Evolutionary conservation across 139 green algal species (phyloP), one percentile per base, ranked within the genome.

Genomic region (Chara braunii): DNA sequence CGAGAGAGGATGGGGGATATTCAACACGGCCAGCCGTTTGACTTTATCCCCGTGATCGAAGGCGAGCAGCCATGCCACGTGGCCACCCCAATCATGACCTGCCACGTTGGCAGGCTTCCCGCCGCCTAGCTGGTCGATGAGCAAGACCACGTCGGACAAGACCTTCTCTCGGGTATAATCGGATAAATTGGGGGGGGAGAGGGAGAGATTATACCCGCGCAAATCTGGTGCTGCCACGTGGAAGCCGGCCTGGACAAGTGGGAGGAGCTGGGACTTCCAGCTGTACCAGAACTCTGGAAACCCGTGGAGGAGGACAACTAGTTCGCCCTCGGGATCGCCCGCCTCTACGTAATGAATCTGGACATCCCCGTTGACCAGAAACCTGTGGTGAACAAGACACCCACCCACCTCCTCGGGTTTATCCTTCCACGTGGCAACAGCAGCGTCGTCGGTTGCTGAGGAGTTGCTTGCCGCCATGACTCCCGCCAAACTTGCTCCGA

Each of bases 201-300:
- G n/a, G 0, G 67, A 75, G 22, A 26, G 36, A 35, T 63, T 71
- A 34, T 75, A 75, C 29, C 67, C 67, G 24, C 67, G 34, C 31
- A 71, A 14, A 33, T 75, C 67, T 32, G 57, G 37, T 12, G 67
- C 67, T 22, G 62, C 67, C 28, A 75, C 67, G 9, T 72, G 58
- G 29, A 53, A 75, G 23, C 40, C 67, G 23, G 36, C 26, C 61
- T 34, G 48, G 23, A 28, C 54, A 33, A 74, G 52, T 12, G 42
- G 28, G n/a, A 23, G 31, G n/a, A 75, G 23, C 28, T 75, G 67
- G 50, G 61, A 32, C 58, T 58, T 70, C 67, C 67, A 75, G 37
- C 48, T 75, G 51, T 71, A 70, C 67, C 67, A 75, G 56, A 75
- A 72, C 5, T 40, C 44, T 7, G 67, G 67, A 43, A 75, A 75